These are phyloP conservation scores for Amanita pseudoporphyria DNA, from an alignment of 768 basidiomycete genomes.

Conservation along the genomic window DNA sequence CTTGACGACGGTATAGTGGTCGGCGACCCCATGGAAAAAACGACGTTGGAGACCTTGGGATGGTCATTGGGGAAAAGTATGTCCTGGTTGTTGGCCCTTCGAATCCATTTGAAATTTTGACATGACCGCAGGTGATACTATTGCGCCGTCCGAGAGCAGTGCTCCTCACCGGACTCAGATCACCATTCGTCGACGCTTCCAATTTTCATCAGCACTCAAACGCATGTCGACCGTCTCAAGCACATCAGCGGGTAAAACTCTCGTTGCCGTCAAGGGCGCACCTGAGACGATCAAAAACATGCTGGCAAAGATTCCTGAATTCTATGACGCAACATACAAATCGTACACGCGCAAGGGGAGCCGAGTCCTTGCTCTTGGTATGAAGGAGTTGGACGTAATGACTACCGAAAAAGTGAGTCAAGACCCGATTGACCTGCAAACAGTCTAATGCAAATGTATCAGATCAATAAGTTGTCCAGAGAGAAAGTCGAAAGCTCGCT, in stretches of 20 bases:
- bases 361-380: slow-evolving; percentile 85
- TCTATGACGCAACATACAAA: slow-evolving; percentile 93
- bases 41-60: slow-evolving; percentile 81
- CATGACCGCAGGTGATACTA: slow-evolving; percentile 50
- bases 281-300: slow-evolving; percentile 94
- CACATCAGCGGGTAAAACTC: slow-evolving; percentile 46
- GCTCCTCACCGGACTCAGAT: slow-evolving; percentile 53
- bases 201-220: slow-evolving; percentile 96
- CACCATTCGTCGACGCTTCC: slow-evolving; percentile 83
- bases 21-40: slow-evolving; percentile 99
- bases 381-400: slow-evolving; percentile 72
- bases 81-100: slow-evolving; percentile 7
- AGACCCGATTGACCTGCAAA: neutral
- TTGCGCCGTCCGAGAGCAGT: slow-evolving; percentile 47
- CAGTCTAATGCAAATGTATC: neutral
- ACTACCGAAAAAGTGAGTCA: slow-evolving; percentile 57
- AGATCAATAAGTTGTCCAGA: slow-evolving; percentile 87
- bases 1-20: slow-evolving; percentile 92
- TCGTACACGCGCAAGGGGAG: slow-evolving; percentile 90
- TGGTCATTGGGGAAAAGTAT: slow-evolving; percentile 74
- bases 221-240: slow-evolving; percentile 89
- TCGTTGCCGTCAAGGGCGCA: slow-evolving; percentile 88
- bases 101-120: slow-evolving; percentile 15
- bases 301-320: slow-evolving; percentile 60
- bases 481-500: slow-evolving; percentile 73